Evolutionary conservation across 495 filamentous ascomycete species (phyloP).

Genomic region (Xylaria nigripes): DNA sequence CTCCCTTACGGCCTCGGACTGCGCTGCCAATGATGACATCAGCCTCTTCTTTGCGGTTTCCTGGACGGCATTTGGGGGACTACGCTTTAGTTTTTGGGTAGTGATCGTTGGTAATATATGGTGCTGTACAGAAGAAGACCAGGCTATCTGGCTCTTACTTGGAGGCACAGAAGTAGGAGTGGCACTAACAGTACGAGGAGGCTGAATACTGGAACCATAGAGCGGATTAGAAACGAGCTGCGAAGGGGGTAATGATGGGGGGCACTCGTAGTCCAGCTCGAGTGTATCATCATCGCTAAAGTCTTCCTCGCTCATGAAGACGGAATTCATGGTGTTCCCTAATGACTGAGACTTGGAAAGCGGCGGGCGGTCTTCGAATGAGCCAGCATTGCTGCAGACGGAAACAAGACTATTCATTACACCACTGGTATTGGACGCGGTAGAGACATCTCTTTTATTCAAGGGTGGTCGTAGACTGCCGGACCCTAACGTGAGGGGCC

Average conservation of each 20-base stretch:
- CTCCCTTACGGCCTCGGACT: neutral
- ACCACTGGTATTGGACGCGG: neutral
- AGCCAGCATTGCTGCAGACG: conserved; percentile 31
- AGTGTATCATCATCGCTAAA: conserved; percentile 62
- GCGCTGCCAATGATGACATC: conserved; percentile 24
- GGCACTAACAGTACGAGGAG: conserved; percentile 1
- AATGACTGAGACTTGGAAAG: conserved; percentile 11
- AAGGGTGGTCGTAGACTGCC: conserved; percentile 13
- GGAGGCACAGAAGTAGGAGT: conserved; percentile 9
- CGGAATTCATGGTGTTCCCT: conserved; percentile 15
- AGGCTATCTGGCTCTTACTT: conserved; percentile 25
- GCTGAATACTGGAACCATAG: neutral
- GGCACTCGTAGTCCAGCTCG: conserved; percentile 51
- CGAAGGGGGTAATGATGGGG: conserved; percentile 34
- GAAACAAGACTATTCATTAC: conserved; percentile 26
- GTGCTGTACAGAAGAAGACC: conserved; percentile 27
- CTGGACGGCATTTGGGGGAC: conserved; percentile 18
- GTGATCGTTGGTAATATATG: conserved; percentile 18
- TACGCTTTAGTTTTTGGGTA: conserved; percentile 26
- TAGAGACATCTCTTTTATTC: conserved; percentile 10
- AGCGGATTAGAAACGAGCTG: conserved; percentile 21
- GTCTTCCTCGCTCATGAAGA: conserved; percentile 54
- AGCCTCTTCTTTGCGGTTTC: conserved; percentile 25
- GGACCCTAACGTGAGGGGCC: conserved; percentile 15
- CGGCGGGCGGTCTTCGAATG: conserved; percentile 35